Percentiles rank a stretch among this genome's conserved stretches.
These are phyloP conservation scores for Erysimum cheiri DNA, from an alignment of 441 rosid species.

Conservation along the genomic window DNA sequence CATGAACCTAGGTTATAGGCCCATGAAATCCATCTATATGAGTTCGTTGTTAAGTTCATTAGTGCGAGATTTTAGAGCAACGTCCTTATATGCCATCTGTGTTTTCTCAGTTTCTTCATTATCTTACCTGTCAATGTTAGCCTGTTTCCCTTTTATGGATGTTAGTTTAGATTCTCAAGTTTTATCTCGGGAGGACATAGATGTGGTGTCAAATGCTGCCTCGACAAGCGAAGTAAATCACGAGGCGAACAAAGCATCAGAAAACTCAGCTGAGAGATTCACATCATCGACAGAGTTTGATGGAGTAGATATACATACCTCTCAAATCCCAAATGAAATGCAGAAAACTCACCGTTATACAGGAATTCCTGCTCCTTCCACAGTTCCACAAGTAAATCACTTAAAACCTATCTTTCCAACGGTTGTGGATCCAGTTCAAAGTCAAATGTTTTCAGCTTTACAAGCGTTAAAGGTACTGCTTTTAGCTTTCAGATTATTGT, in stretches of 20 bases:
- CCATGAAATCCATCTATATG: no score
- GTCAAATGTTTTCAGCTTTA: conserved; percentile 80
- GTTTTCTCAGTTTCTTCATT: conserved; percentile 27
- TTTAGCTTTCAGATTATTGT: not conserved
- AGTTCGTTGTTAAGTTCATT: no score
- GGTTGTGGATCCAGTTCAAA: conserved; percentile 78
- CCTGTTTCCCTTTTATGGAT: conserved; percentile 34
- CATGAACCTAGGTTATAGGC: conserved; percentile 16
- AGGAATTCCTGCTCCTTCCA: conserved; percentile 92
- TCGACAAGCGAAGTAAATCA: conserved; percentile 43
- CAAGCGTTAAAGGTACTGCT: conserved; percentile 69
- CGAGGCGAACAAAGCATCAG: conserved; percentile 43
- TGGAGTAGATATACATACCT: conserved; percentile 44
- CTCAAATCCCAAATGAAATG: conserved; percentile 46
- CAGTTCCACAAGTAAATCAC: conserved; percentile 61
- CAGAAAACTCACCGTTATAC: conserved; percentile 48
- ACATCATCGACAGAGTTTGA: conserved; percentile 46
- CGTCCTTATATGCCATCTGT: conserved; percentile 28
- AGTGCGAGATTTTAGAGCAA: conserved; percentile 30
- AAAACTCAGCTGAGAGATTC: conserved; percentile 41
- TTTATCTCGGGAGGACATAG: conserved; percentile 43
- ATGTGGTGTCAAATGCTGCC: conserved; percentile 31
- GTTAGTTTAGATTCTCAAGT: conserved; percentile 48
- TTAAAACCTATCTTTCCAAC: conserved; percentile 78
- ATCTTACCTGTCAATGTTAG: not conserved